Evolutionary conservation across 2,329 filamentous ascomycete species (phyloP).

Genomic region (Trichoderma sp.): DNA sequence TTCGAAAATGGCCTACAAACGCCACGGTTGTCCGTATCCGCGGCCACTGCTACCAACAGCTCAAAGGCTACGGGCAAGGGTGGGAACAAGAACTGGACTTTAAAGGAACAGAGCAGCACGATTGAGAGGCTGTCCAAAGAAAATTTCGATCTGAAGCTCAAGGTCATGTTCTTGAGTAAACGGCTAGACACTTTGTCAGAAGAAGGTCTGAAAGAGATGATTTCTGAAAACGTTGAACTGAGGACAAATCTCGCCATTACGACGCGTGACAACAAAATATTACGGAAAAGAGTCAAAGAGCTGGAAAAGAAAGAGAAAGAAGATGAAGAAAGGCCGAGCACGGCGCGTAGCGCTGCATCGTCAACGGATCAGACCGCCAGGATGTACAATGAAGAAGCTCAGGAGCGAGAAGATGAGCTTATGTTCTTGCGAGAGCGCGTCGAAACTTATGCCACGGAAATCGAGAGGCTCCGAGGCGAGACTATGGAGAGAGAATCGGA

Average conservation of each 20-base stretch:
- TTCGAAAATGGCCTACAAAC: conserved; percentile 69
- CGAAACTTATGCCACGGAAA: conserved; percentile 79
- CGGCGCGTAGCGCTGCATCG: conserved; percentile 57
- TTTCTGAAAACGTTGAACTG: conserved; percentile 93
- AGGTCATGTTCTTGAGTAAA: conserved; percentile 95
- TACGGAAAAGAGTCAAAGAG: conserved; percentile 81
- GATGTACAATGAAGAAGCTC: conserved; percentile 59
- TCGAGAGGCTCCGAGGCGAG: conserved; percentile 80
- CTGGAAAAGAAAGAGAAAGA: conserved; percentile 77
- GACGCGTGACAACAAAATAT: conserved; percentile 84
- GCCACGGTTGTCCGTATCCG: conserved; percentile 57
- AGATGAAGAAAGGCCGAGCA: conserved; percentile 63
- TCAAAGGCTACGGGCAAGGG: conserved; percentile 51
- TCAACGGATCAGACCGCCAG: conserved; percentile 60
- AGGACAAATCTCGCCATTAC: conserved; percentile 87
- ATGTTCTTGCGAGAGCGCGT: conserved; percentile 81
- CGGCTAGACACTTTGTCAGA: conserved; percentile 90
- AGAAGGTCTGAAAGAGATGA: conserved; percentile 96
- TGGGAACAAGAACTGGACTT: conserved; percentile 70
- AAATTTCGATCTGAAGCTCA: conserved; percentile 96
- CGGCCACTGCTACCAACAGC: conserved; percentile 49
- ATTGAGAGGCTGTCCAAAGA: conserved; percentile 96
- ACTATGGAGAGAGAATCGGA: conserved; percentile 78
- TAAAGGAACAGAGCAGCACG: conserved; percentile 97
- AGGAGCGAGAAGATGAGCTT: conserved; percentile 82